Evolutionary conservation across 352 stramenopile genomes (phyloP).

Genomic region (Elongisporangium prolatum): DNA sequence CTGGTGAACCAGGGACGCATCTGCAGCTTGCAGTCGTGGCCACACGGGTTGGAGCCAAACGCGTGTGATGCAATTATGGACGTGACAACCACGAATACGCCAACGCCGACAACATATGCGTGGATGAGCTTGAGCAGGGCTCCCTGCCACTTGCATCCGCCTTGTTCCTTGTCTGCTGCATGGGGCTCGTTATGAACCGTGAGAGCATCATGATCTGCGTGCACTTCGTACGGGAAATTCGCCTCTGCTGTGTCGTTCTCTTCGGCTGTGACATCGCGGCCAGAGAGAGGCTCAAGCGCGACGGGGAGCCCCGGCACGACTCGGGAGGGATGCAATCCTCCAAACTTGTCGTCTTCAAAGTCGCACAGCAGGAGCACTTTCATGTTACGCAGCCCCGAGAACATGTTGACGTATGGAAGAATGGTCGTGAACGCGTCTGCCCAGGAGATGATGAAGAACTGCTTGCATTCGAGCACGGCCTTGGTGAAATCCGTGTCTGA

Average conservation of each 20-base stretch:
- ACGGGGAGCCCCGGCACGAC: background rate
- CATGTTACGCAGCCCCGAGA: slow-evolving; percentile 20
- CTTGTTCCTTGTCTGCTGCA: background rate
- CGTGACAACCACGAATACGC: slow-evolving; percentile 22
- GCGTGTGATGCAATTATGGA: slow-evolving; percentile 23
- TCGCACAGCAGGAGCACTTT: slow-evolving; percentile 26
- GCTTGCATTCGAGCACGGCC: slow-evolving; percentile 25
- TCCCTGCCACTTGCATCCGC: slow-evolving; percentile 7
- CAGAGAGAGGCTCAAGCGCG: background rate
- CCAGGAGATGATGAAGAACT: slow-evolving; percentile 32
- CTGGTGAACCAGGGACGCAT: slow-evolving; percentile 41
- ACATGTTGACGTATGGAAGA: slow-evolving; percentile 30
- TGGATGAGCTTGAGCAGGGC: slow-evolving; percentile 3
- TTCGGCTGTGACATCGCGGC: background rate
- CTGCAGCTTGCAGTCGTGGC: slow-evolving; percentile 26
- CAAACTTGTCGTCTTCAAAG: slow-evolving; percentile 11
- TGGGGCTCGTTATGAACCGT: background rate
- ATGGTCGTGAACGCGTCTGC: slow-evolving; percentile 22
- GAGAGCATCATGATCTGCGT: background rate
- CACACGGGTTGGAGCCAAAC: slow-evolving; percentile 20
- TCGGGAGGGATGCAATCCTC: background rate
- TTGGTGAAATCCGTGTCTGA: slow-evolving; percentile 24
- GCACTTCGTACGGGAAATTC: background rate
- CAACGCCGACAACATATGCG: slow-evolving; percentile 18
- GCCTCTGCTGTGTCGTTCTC: background rate